Conservation (phyloP, 2,329 filamentous ascomycete genomes). For the Ophiostoma pallidulum region DNA sequence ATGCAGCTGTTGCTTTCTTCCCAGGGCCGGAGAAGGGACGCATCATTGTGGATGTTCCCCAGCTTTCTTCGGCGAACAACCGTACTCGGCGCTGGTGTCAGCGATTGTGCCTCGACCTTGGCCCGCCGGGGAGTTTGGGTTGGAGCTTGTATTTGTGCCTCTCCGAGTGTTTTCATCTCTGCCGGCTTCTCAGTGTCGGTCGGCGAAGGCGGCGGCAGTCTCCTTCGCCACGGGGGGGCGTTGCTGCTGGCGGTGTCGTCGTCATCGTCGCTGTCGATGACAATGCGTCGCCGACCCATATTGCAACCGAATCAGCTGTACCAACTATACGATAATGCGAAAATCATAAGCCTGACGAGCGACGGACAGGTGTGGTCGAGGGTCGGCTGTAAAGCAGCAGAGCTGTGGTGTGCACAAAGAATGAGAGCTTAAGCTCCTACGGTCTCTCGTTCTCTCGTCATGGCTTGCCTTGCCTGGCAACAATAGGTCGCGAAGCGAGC, state of each 20-base stretch:
- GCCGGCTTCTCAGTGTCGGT: neutral
- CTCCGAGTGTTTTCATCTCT: neutral
- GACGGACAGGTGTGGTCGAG: too few relatives aligned
- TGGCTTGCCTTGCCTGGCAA: neutral
- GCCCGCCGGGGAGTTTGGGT: neutral
- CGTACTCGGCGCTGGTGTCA: neutral
- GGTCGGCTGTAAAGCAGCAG: too few relatives aligned
- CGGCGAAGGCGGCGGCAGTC: neutral
- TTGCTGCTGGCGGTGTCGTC: constrained; percentile 12
- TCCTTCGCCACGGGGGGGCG: neutral
- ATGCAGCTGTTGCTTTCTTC: neutral
- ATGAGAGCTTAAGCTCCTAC: too few relatives aligned
- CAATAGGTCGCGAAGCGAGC: neutral
- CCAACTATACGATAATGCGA: neutral
- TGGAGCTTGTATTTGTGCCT: neutral
- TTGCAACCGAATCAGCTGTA: neutral
- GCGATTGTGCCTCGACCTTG: neutral
- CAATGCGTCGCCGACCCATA: constrained; percentile 4
- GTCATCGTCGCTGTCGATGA: constrained; percentile 15
- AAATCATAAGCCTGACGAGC: too few relatives aligned
- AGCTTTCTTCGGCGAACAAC: constrained; percentile 11
- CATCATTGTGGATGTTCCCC: constrained; percentile 7
- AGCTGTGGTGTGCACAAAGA: too few relatives aligned
- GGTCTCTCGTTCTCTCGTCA: too few relatives aligned
- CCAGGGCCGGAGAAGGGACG: constrained; percentile 6